These are phyloP conservation scores for Collybia sp. DNA, from an alignment of 768 basidiomycete genomes.

Conservation along the genomic window DNA sequence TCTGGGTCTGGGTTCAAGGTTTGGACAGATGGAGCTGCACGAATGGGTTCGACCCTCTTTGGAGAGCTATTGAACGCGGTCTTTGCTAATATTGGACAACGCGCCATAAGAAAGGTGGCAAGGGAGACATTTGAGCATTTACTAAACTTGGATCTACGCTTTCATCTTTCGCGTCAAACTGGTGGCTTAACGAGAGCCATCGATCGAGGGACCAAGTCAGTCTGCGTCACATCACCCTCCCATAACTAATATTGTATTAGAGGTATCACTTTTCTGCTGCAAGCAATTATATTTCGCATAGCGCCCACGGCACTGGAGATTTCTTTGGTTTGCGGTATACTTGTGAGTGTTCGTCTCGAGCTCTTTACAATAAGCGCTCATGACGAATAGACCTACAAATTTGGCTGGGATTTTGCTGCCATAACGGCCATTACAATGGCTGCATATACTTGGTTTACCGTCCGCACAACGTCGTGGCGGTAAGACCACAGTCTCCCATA, in stretches of 20 bases:
- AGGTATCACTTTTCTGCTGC: constrained; percentile 93
- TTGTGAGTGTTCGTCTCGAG: constrained; percentile 48
- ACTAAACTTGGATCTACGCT: constrained; percentile 84
- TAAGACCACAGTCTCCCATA: constrained; percentile 21
- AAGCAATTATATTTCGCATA: constrained; percentile 91
- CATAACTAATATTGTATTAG: constrained; percentile 30
- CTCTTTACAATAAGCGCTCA: too few species aligned
- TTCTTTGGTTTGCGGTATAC: constrained; percentile 92
- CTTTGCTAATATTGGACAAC: constrained; percentile 93
- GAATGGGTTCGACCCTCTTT: constrained; percentile 86
- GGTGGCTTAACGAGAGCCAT: constrained; percentile 96
- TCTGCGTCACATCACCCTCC: constrained; percentile 3
- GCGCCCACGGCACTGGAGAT: constrained; percentile 96
- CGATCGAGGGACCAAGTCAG: constrained; percentile 94
- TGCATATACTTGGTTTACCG: constrained; percentile 95
- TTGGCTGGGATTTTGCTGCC: constrained; percentile 95
- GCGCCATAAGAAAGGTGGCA: constrained; percentile 91
- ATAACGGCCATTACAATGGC: constrained; percentile 82
- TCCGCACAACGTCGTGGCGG: constrained; percentile 96
- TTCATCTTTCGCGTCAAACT: constrained; percentile 91
- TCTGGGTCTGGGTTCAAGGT: constrained; percentile 2
- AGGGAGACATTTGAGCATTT: constrained; percentile 95
- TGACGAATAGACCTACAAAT: constrained; percentile 79
- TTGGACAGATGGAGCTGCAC: constrained; percentile 77
- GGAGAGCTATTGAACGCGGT: constrained; percentile 92